These are phyloP conservation scores for Aurantiochytrium sp. DNA, from an alignment of 108 stramenopile species.

Conservation along the genomic window DNA sequence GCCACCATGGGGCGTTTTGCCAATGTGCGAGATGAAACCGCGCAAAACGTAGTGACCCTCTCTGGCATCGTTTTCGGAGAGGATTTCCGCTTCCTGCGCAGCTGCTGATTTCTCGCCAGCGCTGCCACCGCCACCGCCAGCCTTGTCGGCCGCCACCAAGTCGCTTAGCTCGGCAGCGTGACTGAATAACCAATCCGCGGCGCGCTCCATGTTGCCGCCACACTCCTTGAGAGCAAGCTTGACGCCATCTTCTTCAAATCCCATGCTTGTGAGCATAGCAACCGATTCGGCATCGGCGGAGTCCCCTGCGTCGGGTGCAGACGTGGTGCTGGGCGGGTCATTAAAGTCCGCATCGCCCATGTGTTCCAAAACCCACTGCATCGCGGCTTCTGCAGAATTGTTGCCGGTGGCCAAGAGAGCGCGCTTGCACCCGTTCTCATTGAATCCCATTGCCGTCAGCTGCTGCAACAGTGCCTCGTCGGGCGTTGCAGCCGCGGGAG, in stretches of 20 bases:
- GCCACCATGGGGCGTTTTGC: constrained; percentile 87
- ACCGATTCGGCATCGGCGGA: constrained; percentile 64
- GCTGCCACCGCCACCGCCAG: constrained; percentile 9
- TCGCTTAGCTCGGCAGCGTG: constrained; percentile 80
- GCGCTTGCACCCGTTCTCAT: constrained; percentile 82
- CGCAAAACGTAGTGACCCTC: constrained; percentile 76
- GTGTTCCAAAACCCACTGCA: constrained; percentile 95
- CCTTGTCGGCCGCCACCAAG: neutral
- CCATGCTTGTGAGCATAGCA: constrained; percentile 65
- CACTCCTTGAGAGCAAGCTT: constrained; percentile 73
- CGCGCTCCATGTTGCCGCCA: constrained; percentile 72
- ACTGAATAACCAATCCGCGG: constrained; percentile 93
- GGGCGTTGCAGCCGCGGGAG: constrained; percentile 32
- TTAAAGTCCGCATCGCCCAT: constrained; percentile 91
- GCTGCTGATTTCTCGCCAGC: neutral
- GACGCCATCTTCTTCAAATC: constrained; percentile 83
- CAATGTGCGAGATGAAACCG: constrained; percentile 93
- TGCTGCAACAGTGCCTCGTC: constrained; percentile 71
- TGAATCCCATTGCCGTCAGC: constrained; percentile 93
- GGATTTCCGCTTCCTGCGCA: neutral
- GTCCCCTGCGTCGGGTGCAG: constrained; percentile 50
- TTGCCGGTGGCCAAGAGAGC: constrained; percentile 81
- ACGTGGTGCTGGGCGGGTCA: constrained; percentile 58
- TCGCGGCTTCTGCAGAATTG: constrained; percentile 77
- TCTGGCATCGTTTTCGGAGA: constrained; percentile 43